Evolutionary conservation across 108 stramenopile species (phyloP).

Genomic region (Stephanodiscus minutulus): DNA sequence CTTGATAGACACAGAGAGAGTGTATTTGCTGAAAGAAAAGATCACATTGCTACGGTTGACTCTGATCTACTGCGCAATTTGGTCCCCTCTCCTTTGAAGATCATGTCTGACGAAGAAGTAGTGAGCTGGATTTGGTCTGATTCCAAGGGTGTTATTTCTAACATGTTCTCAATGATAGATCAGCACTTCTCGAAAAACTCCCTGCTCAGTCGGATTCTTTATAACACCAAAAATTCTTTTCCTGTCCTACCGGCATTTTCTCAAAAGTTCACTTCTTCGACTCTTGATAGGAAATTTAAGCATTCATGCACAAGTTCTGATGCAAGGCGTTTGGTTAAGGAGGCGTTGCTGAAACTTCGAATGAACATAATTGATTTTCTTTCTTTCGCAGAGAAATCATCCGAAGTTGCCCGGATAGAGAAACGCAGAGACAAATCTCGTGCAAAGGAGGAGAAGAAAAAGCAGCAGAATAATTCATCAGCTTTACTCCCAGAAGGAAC

Average conservation of each 20-base stretch:
- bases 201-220: conserved; percentile 39
- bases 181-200: conserved; percentile 54
- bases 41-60: conserved; percentile 10
- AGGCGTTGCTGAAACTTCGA: conserved; percentile 66
- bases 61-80: conserved; percentile 49
- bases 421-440: conserved; percentile 42
- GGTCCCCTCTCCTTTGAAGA: conserved; percentile 68
- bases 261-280: neutral
- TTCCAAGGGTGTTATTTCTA: conserved; percentile 57
- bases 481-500: neutral
- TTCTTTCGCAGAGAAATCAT: conserved; percentile 46
- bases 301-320: conserved; percentile 39
- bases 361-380: conserved; percentile 51
- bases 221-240: conserved; percentile 45
- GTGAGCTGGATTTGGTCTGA: conserved; percentile 84
- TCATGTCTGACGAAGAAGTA: conserved; percentile 76
- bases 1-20: conserved; percentile 81
- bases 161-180: conserved; percentile 41
- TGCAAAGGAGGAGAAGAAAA: conserved; percentile 24
- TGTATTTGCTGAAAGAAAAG: conserved; percentile 25
- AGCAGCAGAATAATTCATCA: neutral
- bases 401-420: conserved; percentile 56
- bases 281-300: conserved; percentile 28
- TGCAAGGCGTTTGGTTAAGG: conserved; percentile 54
- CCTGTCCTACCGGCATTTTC: conserved; percentile 43